A percentile compares a stretch with the other conserved stretches of the same genome.
Evolutionary conservation across 306 rosid species (phyloP).

Genomic region (Rosa persica): DNA sequence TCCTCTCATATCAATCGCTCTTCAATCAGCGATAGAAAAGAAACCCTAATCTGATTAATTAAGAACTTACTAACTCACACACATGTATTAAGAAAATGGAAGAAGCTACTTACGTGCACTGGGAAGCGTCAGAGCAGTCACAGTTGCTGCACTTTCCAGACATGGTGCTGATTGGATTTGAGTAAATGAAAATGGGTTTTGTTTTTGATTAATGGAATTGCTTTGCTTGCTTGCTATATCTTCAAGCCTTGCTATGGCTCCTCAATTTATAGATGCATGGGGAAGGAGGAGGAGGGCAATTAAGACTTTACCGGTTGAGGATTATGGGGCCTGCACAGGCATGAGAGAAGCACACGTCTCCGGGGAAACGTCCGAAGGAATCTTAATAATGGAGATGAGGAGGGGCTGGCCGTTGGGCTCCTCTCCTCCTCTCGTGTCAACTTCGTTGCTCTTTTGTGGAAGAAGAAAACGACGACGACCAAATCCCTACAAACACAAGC

Average conservation of each 20-base stretch:
- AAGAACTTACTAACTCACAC: not conserved
- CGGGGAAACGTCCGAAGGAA: slow-evolving; percentile 45
- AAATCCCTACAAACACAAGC: not conserved
- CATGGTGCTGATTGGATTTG: slow-evolving; percentile 47
- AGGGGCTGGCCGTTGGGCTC: slow-evolving; percentile 19
- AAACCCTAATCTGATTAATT: not conserved
- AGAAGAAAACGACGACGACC: not conserved
- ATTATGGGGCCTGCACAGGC: slow-evolving; percentile 29
- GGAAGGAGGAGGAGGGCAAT: slow-evolving; percentile 13
- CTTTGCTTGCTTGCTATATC: slow-evolving; percentile 25
- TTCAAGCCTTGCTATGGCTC: slow-evolving; percentile 30
- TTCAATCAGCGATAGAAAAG: not conserved
- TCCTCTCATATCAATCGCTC: not conserved
- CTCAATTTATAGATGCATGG: slow-evolving; percentile 54
- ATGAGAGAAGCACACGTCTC: slow-evolving; percentile 41
- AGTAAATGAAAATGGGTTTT: not conserved
- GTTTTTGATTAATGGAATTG: not conserved
- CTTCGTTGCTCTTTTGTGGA: slow-evolving; percentile 34
- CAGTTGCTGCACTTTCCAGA: slow-evolving; percentile 54
- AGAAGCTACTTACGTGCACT: slow-evolving; percentile 54
- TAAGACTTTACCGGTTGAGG: not conserved
- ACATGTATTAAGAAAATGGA: not conserved
- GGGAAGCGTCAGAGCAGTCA: slow-evolving; percentile 58
- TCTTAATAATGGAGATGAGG: slow-evolving; percentile 39
- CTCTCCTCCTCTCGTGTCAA: slow-evolving; percentile 63